Conservation (phyloP, 2,329 filamentous ascomycete species). For the Zasmidium citrigriseum region DNA sequence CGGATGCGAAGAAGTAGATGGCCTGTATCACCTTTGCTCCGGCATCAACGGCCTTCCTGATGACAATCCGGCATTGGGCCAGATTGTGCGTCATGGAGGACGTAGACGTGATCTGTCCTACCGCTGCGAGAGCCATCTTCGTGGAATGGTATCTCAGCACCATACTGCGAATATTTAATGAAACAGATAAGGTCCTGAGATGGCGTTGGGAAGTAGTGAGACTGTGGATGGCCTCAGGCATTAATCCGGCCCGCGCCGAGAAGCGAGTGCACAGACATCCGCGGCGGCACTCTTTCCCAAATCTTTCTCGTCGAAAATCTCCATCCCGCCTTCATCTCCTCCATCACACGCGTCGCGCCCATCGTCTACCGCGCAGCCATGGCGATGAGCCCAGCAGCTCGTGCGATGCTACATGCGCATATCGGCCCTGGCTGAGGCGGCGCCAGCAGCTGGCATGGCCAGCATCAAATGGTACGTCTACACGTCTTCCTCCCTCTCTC, state of each 20-base stretch:
- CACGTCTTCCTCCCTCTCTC: not conserved
- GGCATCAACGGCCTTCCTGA: conserved; percentile 70
- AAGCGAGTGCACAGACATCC: not conserved
- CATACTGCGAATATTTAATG: not conserved
- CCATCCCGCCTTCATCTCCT: not conserved
- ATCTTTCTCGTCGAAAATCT: conserved; percentile 2
- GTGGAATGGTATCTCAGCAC: conserved; percentile 3
- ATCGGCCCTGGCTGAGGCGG: not conserved
- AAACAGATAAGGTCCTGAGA: not conserved
- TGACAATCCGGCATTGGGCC: conserved; percentile 70
- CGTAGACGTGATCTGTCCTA: conserved; percentile 89
- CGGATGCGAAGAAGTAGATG: not conserved
- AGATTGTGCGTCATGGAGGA: conserved; percentile 77
- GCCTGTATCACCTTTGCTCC: conserved; percentile 69
- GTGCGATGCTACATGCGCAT: not conserved
- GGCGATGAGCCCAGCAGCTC: not conserved
- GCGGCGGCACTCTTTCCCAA: not conserved
- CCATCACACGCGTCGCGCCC: not conserved
- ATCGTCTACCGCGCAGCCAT: not conserved
- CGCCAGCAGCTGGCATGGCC: not conserved
- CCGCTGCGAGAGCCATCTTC: conserved; percentile 47
- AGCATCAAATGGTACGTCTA: conserved; percentile 10
- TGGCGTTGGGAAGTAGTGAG: not conserved
- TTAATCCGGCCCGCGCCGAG: not conserved
- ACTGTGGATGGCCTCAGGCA: not conserved